These are phyloP conservation scores for Salvia miltiorrhiza DNA, from an alignment of 257 asterid species.

Conservation along the genomic window DNA sequence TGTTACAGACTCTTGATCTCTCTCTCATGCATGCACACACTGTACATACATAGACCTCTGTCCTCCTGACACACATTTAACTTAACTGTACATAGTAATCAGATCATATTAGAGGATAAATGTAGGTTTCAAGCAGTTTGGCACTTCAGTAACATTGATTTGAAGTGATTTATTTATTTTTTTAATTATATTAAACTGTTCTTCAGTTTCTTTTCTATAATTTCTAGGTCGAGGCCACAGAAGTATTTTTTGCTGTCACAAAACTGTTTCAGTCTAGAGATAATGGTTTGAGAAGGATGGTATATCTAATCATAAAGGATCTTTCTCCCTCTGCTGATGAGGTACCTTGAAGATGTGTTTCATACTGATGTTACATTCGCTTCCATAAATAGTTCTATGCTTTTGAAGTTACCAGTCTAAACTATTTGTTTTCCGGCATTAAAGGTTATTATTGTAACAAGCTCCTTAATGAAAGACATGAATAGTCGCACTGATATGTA, in stretches of 20 bases:
- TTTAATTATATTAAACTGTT: not conserved
- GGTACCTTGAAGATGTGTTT: constrained; percentile 37
- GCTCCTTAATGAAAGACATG: constrained; percentile 99
- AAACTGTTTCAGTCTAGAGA: constrained; percentile 93
- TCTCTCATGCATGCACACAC: constrained; percentile 1
- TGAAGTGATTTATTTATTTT: not conserved
- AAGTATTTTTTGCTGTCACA: constrained; percentile 87
- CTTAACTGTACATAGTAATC: not conserved
- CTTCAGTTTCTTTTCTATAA: constrained; percentile 13
- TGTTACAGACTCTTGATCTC: constrained; percentile 9
- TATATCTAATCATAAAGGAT: constrained; percentile 92
- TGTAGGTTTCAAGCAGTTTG: not conserved
- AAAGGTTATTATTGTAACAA: constrained; percentile 95
- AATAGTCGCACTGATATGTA: constrained; percentile 97
- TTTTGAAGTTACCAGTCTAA: constrained; percentile 24
- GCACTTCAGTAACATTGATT: not conserved
- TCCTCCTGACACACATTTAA: not conserved
- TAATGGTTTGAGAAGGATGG: constrained; percentile 93
- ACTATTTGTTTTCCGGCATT: constrained; percentile 22
- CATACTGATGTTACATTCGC: not conserved
- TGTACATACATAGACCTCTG: not conserved
- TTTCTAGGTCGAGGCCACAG: constrained; percentile 80
- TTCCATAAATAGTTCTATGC: not conserved
- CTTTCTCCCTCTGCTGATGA: constrained; percentile 91
- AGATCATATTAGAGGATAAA: not conserved